These are phyloP conservation scores for Candida golubevii DNA, from an alignment of 805 yeast genomes.

Conservation along the genomic window DNA sequence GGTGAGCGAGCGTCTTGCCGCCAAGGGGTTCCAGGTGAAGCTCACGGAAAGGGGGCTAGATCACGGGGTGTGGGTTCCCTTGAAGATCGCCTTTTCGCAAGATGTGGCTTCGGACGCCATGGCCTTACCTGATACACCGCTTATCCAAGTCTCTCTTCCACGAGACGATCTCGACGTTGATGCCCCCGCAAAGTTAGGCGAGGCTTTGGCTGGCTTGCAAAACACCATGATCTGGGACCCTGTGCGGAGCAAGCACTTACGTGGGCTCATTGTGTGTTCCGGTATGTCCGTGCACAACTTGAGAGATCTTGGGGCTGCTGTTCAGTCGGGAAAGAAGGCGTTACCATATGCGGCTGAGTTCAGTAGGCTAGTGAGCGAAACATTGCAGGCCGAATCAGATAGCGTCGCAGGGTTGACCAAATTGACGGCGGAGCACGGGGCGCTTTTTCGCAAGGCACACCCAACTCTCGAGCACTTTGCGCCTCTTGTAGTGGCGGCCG, in stretches of 20 bases:
- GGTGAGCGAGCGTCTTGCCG: slow-evolving; percentile 38
- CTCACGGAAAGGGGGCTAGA: slow-evolving; percentile 64
- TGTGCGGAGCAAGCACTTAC: slow-evolving; percentile 17
- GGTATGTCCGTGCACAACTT: slow-evolving; percentile 83
- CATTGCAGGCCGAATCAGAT: slow-evolving; percentile 30
- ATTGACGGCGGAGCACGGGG: slow-evolving; percentile 26
- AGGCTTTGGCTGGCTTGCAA: slow-evolving; percentile 48
- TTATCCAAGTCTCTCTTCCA: slow-evolving; percentile 50
- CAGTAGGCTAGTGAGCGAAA: slow-evolving; percentile 38
- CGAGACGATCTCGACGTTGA: slow-evolving; percentile 36
- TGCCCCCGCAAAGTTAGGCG: slow-evolving; percentile 51
- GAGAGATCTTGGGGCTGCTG: slow-evolving; percentile 41
- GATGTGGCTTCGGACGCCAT: slow-evolving; percentile 1
- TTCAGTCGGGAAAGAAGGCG: slow-evolving; percentile 13
- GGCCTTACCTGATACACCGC: slow-evolving; percentile 43
- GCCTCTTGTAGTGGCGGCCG: slow-evolving; percentile 60
- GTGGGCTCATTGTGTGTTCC: slow-evolving; percentile 53
- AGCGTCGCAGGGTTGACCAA: slow-evolving; percentile 35
- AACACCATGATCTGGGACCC: slow-evolving; percentile 35
- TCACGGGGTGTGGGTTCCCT: slow-evolving; percentile 82
- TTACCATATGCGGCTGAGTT: slow-evolving; percentile 53
- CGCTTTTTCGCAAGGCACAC: slow-evolving; percentile 51
- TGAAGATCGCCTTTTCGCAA: slow-evolving; percentile 56
- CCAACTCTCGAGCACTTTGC: slow-evolving; percentile 75
- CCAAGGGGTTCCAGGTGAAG: slow-evolving; percentile 41